Conservation (phyloP, 371 early-diverging fungal species). For the Apophysomyces sp. region DNA sequence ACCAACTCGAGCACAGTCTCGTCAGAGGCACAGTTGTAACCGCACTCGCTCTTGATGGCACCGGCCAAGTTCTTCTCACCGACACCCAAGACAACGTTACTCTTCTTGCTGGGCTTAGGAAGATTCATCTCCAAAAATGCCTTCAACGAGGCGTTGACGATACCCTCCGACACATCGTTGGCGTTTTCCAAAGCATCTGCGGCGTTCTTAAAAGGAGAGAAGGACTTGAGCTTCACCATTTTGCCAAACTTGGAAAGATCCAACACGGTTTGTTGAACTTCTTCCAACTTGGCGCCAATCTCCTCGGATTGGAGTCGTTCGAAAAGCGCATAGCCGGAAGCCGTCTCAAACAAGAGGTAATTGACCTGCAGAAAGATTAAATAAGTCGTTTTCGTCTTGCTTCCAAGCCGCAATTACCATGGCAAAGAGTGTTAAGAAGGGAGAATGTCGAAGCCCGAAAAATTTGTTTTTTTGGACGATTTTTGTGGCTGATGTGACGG, state of each 20-base stretch:
- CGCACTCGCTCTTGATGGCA: constrained; percentile 78
- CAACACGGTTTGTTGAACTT: constrained; percentile 78
- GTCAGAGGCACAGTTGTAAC: constrained; percentile 76
- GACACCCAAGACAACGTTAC: constrained; percentile 85
- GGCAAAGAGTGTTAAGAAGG: background rate
- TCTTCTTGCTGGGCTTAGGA: constrained; percentile 76
- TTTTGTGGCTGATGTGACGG: background rate
- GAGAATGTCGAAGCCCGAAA: background rate
- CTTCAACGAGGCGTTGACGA: constrained; percentile 81
- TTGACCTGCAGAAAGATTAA: constrained; percentile 38
- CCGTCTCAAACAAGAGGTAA: constrained; percentile 89
- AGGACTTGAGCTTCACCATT: constrained; percentile 89
- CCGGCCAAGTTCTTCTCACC: constrained; percentile 91
- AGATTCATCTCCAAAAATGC: constrained; percentile 94
- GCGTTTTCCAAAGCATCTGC: constrained; percentile 97
- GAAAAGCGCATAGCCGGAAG: constrained; percentile 96
- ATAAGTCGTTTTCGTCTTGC: background rate
- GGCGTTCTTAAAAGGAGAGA: constrained; percentile 95
- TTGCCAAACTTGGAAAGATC: constrained; percentile 93
- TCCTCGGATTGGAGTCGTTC: constrained; percentile 93
- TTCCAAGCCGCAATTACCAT: background rate
- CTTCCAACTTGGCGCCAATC: constrained; percentile 90
- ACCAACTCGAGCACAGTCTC: constrained; percentile 86
- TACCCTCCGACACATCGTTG: constrained; percentile 96
- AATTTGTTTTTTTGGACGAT: constrained; percentile 1